A percentile compares a stretch with the other conserved stretches of the same genome.
phyloP scores from a whole-genome alignment of 139 green algal species.

The Chlorella sp. region DNA sequence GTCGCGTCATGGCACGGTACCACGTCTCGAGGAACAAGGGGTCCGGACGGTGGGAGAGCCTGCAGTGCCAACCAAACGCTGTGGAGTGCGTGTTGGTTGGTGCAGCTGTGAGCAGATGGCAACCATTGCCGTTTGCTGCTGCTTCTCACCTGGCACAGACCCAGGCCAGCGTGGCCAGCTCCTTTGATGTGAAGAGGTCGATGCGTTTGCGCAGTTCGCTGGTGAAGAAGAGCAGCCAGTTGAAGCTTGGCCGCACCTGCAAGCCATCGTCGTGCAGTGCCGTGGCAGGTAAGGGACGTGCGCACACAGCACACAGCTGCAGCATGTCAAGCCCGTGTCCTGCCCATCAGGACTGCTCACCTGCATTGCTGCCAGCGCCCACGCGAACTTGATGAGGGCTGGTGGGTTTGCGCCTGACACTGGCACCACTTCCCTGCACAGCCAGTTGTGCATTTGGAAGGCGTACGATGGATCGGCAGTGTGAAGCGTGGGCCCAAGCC shows the following conservation, averaged over 20 bases:
- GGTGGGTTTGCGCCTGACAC: constrained; percentile 6
- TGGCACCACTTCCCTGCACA: not conserved
- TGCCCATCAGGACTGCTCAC: not conserved
- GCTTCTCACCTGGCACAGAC: not conserved
- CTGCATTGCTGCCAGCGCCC: constrained; percentile 4
- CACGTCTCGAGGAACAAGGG: constrained; percentile 25
- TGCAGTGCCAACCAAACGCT: not conserved
- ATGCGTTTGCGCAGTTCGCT: constrained; percentile 15
- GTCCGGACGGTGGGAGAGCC: constrained; percentile 19
- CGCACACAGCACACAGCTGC: no score
- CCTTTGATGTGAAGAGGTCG: constrained; percentile 11
- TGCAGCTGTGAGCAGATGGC: no score
- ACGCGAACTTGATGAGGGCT: constrained; percentile 5
- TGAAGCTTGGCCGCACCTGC: constrained; percentile 20
- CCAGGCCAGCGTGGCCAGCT: constrained; percentile 28
- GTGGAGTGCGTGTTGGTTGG: no score
- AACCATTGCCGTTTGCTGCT: no score
- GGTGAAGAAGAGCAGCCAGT: constrained; percentile 18
- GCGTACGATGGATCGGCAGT: no score
- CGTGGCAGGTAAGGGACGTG: not conserved
- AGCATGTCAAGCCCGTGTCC: not conserved
- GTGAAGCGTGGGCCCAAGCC: no score
- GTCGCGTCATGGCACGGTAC: constrained; percentile 12
- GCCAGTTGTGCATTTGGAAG: no score
- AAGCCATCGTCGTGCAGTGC: not conserved